Base-by-base conservation (phyloP, 805 yeast genomes). In the Saccharomycopsis vini region DNA sequence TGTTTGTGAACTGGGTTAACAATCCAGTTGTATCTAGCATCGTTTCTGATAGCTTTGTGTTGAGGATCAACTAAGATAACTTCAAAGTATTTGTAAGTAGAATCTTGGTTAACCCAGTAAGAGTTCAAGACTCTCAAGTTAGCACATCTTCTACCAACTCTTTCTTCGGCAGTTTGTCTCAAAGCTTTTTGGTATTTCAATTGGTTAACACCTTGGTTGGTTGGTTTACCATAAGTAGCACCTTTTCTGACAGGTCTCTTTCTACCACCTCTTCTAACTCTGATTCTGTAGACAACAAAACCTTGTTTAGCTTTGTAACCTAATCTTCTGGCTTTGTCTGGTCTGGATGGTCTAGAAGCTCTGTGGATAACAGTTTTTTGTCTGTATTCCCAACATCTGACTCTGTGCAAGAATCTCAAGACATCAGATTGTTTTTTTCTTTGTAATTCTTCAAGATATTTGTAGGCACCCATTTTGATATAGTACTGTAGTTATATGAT, bases 231-330 rank as follows among this genome's bases (percentile, higher is more conserved):
- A 82, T 92, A 90, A 70, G 97, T 92, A 67, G 97, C 97, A 86
- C 98, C 98, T 92, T 92, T 92, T 77, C 94, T 88, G 64, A 83
- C 97, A 64, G 97, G 97, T 78, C 95, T 87, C 96, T 92, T 92
- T 85, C 98, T 89, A 80, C 90, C 90, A 80, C 98, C 98, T 77
- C 98, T 86, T 78, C 97, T 87, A 65, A 92, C 97, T 76, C 98
- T 87, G 73, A 90, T 75, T 74, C 98, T 83, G 96, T 75, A 92
- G 81, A 92, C 79, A 59, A 85, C 96, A 71, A 86, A 92, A 63
- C 98, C 98, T 80, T 92, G 98, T 83, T 92, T 92, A 75, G 98
- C 97, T 84, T 92, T 92, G 96, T 92, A 92, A 62, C 98, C 98
- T 67, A 92, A 83, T 75, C 95, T 87, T 82, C 98, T 90, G 66